Base-by-base conservation (phyloP, 345 rosid genomes). In the Mangifera indica region DNA sequence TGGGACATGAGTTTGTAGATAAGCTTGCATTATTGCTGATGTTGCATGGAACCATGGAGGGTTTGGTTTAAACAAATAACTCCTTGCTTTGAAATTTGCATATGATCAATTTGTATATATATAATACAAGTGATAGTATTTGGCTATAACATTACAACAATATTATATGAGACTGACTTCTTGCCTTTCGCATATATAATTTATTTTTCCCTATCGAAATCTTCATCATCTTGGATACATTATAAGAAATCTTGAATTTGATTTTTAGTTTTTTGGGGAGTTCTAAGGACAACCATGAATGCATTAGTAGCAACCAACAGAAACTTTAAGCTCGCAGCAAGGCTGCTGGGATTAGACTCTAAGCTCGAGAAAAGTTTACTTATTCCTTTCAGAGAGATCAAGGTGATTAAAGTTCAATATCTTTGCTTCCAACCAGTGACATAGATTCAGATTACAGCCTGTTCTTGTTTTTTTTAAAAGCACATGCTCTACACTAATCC, bases 301-400 rank as follows among this genome's bases (percentile, higher is more conserved):
- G 99, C 99, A 17, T 76, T 95, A 82, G 97, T 78, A 29, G 99
- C 99, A 60, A 95, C 99, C 29, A 95, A 91, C 86, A 87, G 99
- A 74, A 95, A 95, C 85, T 95, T 95, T 73, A 92, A 81, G 85
- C 85, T 84, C 2, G 99, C 99, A 62, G 82, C 97, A 54, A 80
- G 87, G 88, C 98, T 92, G 79, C 80, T 95, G 79, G 91, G 98
- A 46, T 77, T 95, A 73, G 99, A 95, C 84, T 92, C 99, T 40
- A 95, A 89, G 88, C 98, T 95, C 42, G 98, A 92, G 88, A 92
- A 78, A 74, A 87, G 97, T 80, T 81, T 95, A 66, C 94, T 95
- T 66, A 95, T 95, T 76, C 99, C 99, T 3, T 95, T 92, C 80
- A 86, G 99, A 77, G 98, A 95, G 77, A 92, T 95, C 76, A 95